Base-by-base conservation (phyloP, 2,329 filamentous ascomycete species). In the Botrytis deweyae region DNA sequence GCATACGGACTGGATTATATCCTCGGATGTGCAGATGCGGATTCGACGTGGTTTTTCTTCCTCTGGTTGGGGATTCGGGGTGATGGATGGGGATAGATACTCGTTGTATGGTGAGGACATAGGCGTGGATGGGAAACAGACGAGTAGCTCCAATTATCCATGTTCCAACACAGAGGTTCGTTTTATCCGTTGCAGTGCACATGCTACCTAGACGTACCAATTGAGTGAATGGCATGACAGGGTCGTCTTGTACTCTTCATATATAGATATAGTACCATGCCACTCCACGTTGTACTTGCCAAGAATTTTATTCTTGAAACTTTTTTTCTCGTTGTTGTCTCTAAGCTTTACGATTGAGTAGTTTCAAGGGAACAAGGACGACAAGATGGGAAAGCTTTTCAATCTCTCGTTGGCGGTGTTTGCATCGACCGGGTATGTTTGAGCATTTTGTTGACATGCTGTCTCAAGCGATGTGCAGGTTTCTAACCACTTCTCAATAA, bases 401-500 rank as follows among this genome's bases (percentile, higher is more conserved):
- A 85, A 84, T 73, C 76, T 84, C 69, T 78, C 78, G 16, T 80
- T 85, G 46, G 83, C 83, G 36, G 73, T 82, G n/a, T 85, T 85
- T 68, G 83, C 83, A 63, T 82, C 80, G 38, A 85, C 83, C 12
- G 84, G 80, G 78, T 79, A 67, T 55, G 75, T 71, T 46, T 58
- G 52, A 38, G 42, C 38, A 7, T 55, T 38, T 36, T 36, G 55
- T 52, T 42, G 55, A 36, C 25, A 7, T 46, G 20, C 33, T 29
- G 10, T 69, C 7, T 42, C 36, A 14, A 58, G 66, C 14, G 33
- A 65, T 16, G 58, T 40, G 18, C 42, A 38, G 33, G 16, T 62
- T 66, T 49, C 70, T 76, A 36, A 76, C 44, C 36, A 63, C 10
- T 67, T 38, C 55, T 6, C 58, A 79, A 58, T 58, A 8, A 18